Evolutionary conservation across 345 rosid species (phyloP).

Genomic region (rapeseed (Brassica napus)): DNA sequence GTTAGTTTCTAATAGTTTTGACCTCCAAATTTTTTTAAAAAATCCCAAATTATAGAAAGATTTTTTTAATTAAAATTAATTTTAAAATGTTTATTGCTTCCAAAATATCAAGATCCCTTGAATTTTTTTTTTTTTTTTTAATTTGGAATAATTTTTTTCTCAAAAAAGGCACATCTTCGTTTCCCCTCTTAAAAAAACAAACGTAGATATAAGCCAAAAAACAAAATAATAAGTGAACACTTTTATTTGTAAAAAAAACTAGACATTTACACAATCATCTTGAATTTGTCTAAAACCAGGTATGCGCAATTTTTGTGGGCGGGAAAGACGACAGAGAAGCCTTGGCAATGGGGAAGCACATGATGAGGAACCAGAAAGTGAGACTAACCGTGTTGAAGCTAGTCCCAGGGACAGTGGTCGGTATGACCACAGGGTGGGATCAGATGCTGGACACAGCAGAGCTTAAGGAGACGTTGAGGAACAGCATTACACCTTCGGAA

Average conservation of each 20-base stretch:
- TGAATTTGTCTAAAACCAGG: conserved; percentile 19
- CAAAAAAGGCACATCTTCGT: not conserved
- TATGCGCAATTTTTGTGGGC: conserved; percentile 52
- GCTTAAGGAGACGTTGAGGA: conserved; percentile 34
- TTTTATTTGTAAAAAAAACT: not conserved
- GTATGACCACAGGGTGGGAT: conserved; percentile 41
- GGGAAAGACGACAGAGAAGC: conserved; percentile 71
- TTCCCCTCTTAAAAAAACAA: not conserved
- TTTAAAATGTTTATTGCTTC: not conserved
- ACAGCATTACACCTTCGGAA: not conserved
- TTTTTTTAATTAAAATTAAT: no score
- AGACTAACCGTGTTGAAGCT: conserved; percentile 42
- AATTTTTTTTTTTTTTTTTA: not conserved
- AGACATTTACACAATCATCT: conserved; percentile 13
- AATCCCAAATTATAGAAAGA: not conserved
- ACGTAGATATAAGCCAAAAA: not conserved
- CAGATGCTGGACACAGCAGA: conserved; percentile 39
- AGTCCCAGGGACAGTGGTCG: not conserved
- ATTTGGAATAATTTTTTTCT: not conserved
- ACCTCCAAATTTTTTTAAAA: no score
- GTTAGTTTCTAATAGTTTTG: no score
- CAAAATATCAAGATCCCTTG: not conserved
- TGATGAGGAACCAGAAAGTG: conserved; percentile 40
- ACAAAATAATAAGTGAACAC: not conserved
- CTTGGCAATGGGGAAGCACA: conserved; percentile 50